Evolutionary conservation across 2,329 filamentous ascomycete species (phyloP), one percentile per base, ranked within the genome.

Genomic region (Aspergillus clavatus): DNA sequence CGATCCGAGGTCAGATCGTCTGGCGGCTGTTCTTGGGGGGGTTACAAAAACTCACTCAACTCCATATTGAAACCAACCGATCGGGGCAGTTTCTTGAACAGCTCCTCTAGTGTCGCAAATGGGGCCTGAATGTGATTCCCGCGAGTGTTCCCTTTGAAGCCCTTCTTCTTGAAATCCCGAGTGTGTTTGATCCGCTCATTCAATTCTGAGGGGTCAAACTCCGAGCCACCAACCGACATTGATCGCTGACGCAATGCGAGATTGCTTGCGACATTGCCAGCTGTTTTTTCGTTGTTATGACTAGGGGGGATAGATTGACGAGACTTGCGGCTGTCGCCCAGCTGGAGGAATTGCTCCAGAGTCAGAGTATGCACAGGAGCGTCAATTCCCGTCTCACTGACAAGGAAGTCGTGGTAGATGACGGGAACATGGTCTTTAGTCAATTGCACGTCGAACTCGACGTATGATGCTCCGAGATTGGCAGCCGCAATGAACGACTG

Each of bases 391-490:
- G 93, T 97, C 70, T 98, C 93, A 62, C 89, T 95, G 65, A 98
- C 93, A 11, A 97, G 76, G 61, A 98, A 98, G 67, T 98, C 93
- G 63, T 98, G 93, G 63, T 98, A 98, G 59, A 98, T 95, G 53
- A 98, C 91, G 0, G 93, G 93, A 1, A 98, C 89, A 59, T 94
- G 89, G 63, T 98, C 93, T 62, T 98, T 98, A n/a, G 93, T 98
- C 29, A 98, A 75, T 65, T 98, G 93, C 0, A 98, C 93, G 63
- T 98, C 93, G 60, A 81, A 81, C 57, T 85, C 82, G 27, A 85
- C 81, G 56, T 84, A 84, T 7, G 78, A 79, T 10, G 81, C 93
- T 7, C 93, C 93, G 41, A 98, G 70, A 55, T 96, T 97, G 35
- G 91, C 90, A 2, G 93, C 93, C 2, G 91, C 89, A 60, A 97